These are phyloP conservation scores for Penicillium manginii DNA, from an alignment of 495 filamentous ascomycete species.

Conservation along the genomic window DNA sequence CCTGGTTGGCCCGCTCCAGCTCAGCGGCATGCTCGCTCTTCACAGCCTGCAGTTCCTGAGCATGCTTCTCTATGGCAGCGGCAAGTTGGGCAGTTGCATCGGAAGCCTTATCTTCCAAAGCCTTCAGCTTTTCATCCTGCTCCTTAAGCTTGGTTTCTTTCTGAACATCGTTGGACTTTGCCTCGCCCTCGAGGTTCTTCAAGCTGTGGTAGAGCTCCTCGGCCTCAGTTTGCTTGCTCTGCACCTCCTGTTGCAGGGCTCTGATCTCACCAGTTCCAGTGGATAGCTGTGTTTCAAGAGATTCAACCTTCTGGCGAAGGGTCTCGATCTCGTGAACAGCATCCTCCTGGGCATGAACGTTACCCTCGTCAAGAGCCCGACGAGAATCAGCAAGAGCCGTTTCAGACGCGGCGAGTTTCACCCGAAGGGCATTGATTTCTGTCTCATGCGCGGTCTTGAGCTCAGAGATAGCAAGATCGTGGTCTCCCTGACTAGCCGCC, in stretches of 20 bases:
- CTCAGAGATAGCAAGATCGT: constrained; percentile 37
- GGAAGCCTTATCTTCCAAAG: constrained; percentile 39
- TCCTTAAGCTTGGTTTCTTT: constrained; percentile 36
- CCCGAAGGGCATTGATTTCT: constrained; percentile 37
- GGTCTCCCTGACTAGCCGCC: constrained; percentile 34
- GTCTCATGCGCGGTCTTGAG: constrained; percentile 42
- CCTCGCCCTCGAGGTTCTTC: constrained; percentile 36
- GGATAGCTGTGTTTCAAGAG: constrained; percentile 43
- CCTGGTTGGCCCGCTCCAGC: constrained; percentile 33
- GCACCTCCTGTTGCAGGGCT: constrained; percentile 45
- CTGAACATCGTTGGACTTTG: constrained; percentile 41
- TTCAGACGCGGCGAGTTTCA: constrained; percentile 40
- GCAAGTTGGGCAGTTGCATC: constrained; percentile 37
- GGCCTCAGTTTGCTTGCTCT: constrained; percentile 43
- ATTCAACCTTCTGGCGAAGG: constrained; percentile 44
- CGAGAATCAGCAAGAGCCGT: constrained; percentile 37
- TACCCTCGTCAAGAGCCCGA: constrained; percentile 42
- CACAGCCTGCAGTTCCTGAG: constrained; percentile 34
- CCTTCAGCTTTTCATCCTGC: constrained; percentile 37
- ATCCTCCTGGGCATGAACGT: constrained; percentile 38
- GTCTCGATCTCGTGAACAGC: constrained; percentile 47
- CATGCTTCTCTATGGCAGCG: constrained; percentile 34
- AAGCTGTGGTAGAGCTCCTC: constrained; percentile 43
- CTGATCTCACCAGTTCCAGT: constrained; percentile 44
- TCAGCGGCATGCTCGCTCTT: constrained; percentile 37